phyloP scores from a whole-genome alignment of 2,329 filamentous ascomycete genomes.

The Neofusicoccum kwambonambiense region DNA sequence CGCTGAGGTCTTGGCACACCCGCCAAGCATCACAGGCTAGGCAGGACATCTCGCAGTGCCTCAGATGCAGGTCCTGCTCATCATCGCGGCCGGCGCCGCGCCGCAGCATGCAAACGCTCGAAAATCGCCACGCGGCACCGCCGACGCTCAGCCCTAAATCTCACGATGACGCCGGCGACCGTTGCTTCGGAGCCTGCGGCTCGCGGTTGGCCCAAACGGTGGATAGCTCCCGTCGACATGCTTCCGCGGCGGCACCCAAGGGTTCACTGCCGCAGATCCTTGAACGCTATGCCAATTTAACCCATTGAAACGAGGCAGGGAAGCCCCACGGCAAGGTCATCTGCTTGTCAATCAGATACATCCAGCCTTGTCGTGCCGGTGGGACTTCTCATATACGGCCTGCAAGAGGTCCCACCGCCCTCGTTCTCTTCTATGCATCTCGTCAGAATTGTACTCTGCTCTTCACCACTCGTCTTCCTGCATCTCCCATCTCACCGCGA shows the following conservation, averaged over 20 bases:
- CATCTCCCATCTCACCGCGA: background rate
- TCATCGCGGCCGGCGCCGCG: background rate
- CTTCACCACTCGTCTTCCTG: background rate
- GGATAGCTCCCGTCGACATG: constrained; percentile 5
- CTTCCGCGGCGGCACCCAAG: background rate
- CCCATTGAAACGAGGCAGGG: constrained; percentile 4
- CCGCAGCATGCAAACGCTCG: background rate
- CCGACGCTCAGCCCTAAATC: constrained; percentile 11
- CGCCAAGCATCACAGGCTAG: constrained; percentile 13
- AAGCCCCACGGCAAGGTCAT: constrained; percentile 13
- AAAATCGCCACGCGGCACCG: constrained; percentile 3
- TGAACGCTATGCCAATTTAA: constrained; percentile 14
- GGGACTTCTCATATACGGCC: constrained; percentile 1
- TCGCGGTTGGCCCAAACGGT: constrained; percentile 1
- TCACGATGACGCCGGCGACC: constrained; percentile 10
- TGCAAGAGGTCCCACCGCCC: background rate
- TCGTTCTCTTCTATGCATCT: constrained; percentile 10
- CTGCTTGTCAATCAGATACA: constrained; percentile 12
- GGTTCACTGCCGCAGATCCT: constrained; percentile 7
- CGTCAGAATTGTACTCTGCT: background rate
- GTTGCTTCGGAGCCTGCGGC: constrained; percentile 1
- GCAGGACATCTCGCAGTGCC: constrained; percentile 1
- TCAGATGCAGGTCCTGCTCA: constrained; percentile 1
- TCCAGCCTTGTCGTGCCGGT: background rate
- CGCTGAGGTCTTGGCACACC: constrained; percentile 5